phyloP scores from a whole-genome alignment of 2,329 filamentous ascomycete species.

The Xylariales sp. region DNA sequence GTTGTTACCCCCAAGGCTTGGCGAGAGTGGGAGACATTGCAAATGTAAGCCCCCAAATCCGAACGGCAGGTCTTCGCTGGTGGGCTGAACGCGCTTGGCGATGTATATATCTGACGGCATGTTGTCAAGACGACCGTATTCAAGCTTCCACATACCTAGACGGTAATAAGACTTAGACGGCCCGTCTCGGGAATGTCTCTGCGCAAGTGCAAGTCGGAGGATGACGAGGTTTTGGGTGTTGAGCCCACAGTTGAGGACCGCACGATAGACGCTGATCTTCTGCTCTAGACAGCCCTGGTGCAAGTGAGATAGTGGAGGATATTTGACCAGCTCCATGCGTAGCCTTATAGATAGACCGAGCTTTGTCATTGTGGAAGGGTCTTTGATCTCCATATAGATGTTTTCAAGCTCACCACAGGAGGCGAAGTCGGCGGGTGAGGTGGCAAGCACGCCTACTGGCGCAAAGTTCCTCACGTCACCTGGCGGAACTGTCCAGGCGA shows the following conservation, averaged over 20 bases:
- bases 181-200: background rate
- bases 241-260: slow-evolving; percentile 6
- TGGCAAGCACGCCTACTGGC: slow-evolving; percentile 3
- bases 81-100: slow-evolving; percentile 1
- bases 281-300: background rate
- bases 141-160: background rate
- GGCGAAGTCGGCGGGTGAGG: slow-evolving; percentile 4
- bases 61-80: slow-evolving; percentile 1
- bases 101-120: slow-evolving; percentile 1
- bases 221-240: background rate
- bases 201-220: slow-evolving; percentile 1
- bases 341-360: slow-evolving; percentile 2
- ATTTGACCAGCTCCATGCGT: background rate
- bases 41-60: slow-evolving; percentile 3
- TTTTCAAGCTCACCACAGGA: background rate
- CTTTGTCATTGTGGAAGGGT: slow-evolving; percentile 5
- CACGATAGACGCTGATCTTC: slow-evolving; percentile 1
- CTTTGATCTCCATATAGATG: slow-evolving; percentile 2
- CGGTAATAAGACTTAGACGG: background rate
- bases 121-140: background rate
- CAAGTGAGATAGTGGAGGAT: slow-evolving; percentile 1
- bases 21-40: background rate
- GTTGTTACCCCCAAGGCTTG: background rate
- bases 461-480: background rate
- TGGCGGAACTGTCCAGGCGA: slow-evolving; percentile 3